Evolutionary conservation across 805 yeast genomes (phyloP), one percentile per base, ranked within the genome.

Genomic region (Metschnikowia amazonensis): DNA sequence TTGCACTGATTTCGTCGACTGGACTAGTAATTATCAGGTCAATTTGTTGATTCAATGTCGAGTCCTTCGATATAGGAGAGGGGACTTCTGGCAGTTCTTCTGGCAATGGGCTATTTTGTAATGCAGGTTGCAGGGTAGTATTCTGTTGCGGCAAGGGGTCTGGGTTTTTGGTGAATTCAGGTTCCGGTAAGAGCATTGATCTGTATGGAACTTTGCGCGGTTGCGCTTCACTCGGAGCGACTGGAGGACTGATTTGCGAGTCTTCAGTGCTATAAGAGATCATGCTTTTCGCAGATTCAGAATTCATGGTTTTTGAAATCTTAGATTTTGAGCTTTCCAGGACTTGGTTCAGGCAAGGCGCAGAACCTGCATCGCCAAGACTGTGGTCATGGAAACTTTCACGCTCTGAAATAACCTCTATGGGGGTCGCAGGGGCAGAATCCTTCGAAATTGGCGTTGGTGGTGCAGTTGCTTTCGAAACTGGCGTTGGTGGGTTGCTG

Each of bases 41-140:
- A 1, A 30, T 21, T 23, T 16, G 23, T 13, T 20, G 20, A 28
- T 9, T 21, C 7, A 30, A 21, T 5, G 17, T 25, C 8, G 42
- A 25, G 7, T 40, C 47, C 31, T 41, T 30, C 18, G 31, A 25
- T 3, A 28, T 32, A 13, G 46, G 45, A 10, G 46, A 36, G 8
- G 36, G 42, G 4, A 33, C 32, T 6, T 41, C 47, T 8, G 37
- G 32, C 36, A 41, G 43, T n/a, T n/a, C 11, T 7, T 37, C 25
- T 10, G 27, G 18, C 17, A 27, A 7, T 8, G n/a, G 18, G 25
- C 27, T 37, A n/a, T 3, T 10, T 37, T 20, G 33, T 28, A 16
- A 5, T 20, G 28, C 13, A 5, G 27, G 41, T n/a, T 13, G 33
- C 24, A 37, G 7, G 18, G 17, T 18, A 24, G 14, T 9, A n/a